phyloP scores from a whole-genome alignment of 768 basidiomycete genomes.

The Mrakia gelida region DNA sequence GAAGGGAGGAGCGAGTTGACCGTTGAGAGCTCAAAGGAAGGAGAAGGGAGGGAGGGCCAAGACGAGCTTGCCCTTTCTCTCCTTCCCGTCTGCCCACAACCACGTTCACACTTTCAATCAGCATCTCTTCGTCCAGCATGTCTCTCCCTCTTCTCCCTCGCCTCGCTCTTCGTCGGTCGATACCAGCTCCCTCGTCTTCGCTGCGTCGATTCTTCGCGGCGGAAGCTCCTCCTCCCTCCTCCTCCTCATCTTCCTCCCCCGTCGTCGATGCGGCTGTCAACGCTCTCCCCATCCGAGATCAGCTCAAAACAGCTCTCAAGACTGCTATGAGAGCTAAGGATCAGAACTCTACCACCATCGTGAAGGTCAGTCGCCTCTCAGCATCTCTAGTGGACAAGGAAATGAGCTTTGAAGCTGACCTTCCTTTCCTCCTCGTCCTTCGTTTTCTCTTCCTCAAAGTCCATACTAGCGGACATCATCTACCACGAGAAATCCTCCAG shows the following conservation, averaged over 20 bases:
- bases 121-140: neutral
- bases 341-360: constrained; percentile 14
- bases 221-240: neutral
- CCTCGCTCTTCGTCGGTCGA: neutral
- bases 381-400: neutral
- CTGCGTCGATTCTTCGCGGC: neutral
- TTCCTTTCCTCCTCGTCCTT: neutral
- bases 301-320: constrained; percentile 30
- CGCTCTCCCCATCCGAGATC: constrained; percentile 19
- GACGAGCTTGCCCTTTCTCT: neutral
- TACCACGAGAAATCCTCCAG: constrained; percentile 25
- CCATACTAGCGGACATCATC: constrained; percentile 27
- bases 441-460: neutral
- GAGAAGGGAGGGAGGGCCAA: too few species aligned
- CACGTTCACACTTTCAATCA: neutral
- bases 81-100: neutral
- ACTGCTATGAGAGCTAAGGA: constrained; percentile 28
- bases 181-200: neutral
- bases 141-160: constrained; percentile 1
- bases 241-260: neutral
- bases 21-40: neutral
- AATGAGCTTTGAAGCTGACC: neutral
- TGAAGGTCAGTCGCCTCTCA: constrained; percentile 1
- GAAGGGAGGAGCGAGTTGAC: neutral
- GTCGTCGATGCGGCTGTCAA: constrained; percentile 12